These are phyloP conservation scores for Phoma sp. DNA, from an alignment of 2,329 filamentous ascomycete genomes.

Conservation along the genomic window DNA sequence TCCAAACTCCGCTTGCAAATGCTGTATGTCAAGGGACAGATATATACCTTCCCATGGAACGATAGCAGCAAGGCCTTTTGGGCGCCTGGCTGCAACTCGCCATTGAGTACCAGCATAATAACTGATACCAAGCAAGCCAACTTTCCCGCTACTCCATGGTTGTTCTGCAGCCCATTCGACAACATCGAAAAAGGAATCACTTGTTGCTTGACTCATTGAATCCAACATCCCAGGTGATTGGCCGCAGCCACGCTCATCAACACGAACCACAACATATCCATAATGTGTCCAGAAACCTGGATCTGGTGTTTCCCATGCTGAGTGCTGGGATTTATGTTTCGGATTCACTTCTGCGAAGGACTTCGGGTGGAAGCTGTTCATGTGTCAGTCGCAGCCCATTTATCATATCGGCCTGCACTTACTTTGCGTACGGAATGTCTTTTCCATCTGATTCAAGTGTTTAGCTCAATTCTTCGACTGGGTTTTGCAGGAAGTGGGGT, in stretches of 20 bases:
- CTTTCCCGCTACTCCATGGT: conserved; percentile 56
- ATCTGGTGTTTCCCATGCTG: conserved; percentile 50
- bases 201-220: conserved; percentile 51
- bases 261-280: conserved; percentile 40
- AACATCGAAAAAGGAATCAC: conserved; percentile 57
- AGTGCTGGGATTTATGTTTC: conserved; percentile 44
- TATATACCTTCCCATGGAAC: conserved; percentile 64
- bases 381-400: too few species aligned
- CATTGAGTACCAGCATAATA: conserved; percentile 61
- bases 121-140: conserved; percentile 52
- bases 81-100: conserved; percentile 58
- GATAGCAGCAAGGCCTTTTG: conserved; percentile 58
- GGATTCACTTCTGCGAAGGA: too few species aligned
- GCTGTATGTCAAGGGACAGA: conserved; percentile 47
- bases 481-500: too few species aligned
- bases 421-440: too few species aligned
- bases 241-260: conserved; percentile 58
- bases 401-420: too few species aligned
- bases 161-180: conserved; percentile 58
- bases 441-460: too few species aligned
- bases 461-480: too few species aligned
- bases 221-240: conserved; percentile 58
- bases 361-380: too few species aligned
- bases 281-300: conserved; percentile 39
- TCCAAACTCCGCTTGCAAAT: conserved; percentile 43